Evolutionary conservation across 2,329 filamentous ascomycete genomes (phyloP).

Genomic region (Akanthomyces dipterigenus): DNA sequence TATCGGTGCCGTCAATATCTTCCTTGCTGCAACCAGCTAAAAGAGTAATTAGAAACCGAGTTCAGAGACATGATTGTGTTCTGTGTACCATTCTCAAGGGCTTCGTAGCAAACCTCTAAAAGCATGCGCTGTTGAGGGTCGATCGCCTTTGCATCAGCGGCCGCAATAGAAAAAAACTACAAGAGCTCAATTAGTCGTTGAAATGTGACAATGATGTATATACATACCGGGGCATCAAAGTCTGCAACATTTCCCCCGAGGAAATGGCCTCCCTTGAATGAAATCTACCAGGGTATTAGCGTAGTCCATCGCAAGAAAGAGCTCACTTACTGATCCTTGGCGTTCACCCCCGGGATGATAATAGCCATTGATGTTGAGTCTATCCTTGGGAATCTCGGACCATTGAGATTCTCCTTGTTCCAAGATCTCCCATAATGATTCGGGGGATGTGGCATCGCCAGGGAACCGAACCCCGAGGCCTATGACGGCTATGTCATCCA

Average conservation of each 20-base stretch:
- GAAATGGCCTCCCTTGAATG: conserved; percentile 44
- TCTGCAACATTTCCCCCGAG: conserved; percentile 38
- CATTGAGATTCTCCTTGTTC: conserved; percentile 37
- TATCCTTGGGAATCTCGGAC: conserved; percentile 40
- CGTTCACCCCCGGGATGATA: conserved; percentile 45
- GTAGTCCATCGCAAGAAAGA: neutral
- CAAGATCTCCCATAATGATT: conserved; percentile 44
- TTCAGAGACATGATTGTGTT: neutral
- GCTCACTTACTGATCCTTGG: conserved; percentile 38
- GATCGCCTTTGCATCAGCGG: conserved; percentile 44
- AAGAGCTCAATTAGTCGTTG: neutral
- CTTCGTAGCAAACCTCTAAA: conserved; percentile 44
- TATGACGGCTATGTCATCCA: conserved; percentile 45
- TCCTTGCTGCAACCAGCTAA: conserved; percentile 38
- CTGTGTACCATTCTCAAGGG: conserved; percentile 39
- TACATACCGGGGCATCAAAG: conserved; percentile 43
- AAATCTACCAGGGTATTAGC: conserved; percentile 28
- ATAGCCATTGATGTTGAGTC: conserved; percentile 47
- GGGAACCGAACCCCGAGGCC: conserved; percentile 47
- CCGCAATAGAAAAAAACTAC: conserved; percentile 45
- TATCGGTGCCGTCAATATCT: conserved; percentile 36
- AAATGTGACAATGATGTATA: neutral
- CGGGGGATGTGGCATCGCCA: conserved; percentile 37
- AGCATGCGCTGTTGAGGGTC: conserved; percentile 48
- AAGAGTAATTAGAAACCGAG: neutral